Evolutionary conservation across 129 eudicot species (phyloP).

Genomic region (Pulicaria dysenterica): DNA sequence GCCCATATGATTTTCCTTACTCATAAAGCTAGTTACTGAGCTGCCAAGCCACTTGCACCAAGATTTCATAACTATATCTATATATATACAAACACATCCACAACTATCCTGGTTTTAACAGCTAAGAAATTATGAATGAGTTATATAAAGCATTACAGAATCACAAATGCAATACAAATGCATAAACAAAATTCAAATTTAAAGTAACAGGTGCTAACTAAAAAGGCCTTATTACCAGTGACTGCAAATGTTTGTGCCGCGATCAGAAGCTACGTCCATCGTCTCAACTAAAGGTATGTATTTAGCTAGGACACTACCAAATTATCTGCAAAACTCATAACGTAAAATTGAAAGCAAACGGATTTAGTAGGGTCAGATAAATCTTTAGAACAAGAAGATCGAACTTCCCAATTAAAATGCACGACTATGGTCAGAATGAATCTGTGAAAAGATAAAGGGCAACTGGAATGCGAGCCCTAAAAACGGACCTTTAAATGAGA

Average conservation of each 20-base stretch:
- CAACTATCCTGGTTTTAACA: no score
- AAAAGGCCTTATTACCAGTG: constrained; percentile 46
- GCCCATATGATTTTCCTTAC: no score
- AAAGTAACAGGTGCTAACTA: no score
- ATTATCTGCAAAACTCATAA: constrained; percentile 17
- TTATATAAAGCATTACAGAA: neutral
- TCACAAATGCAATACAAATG: neutral
- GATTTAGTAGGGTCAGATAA: neutral
- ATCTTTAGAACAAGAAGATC: neutral
- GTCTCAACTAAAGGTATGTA: neutral
- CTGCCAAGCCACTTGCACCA: neutral
- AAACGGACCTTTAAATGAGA: no score
- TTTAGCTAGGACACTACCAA: neutral
- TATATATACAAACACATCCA: no score
- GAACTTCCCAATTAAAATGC: neutral
- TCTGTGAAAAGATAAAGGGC: no score
- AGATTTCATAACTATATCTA: neutral
- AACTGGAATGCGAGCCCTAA: no score
- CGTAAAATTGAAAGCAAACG: constrained; percentile 5
- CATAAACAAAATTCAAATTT: neutral
- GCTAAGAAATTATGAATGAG: no score
- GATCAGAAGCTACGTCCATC: constrained; percentile 54
- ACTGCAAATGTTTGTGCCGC: constrained; percentile 47
- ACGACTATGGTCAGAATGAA: no score
- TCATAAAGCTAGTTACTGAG: no score